A percentile compares a stretch with the other conserved stretches of the same genome.
Conservation (phyloP, 73 alveolate species). For the Uronychia setigera region DNA sequence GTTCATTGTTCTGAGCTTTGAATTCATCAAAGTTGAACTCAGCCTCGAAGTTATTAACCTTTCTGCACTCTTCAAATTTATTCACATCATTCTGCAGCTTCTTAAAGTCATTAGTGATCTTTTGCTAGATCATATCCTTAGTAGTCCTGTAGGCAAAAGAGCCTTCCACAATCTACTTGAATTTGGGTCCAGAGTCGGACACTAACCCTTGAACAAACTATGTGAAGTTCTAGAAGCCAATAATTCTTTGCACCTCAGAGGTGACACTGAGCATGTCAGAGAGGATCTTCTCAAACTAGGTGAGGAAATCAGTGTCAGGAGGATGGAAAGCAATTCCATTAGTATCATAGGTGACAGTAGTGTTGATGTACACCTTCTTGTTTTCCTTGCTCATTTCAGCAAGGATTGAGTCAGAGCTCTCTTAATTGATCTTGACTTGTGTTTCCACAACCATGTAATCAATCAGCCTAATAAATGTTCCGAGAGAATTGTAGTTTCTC, state of each 20-base stretch:
- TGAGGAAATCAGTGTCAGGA: constrained; percentile 79
- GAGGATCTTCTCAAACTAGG: constrained; percentile 64
- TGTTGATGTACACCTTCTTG: constrained; percentile 66
- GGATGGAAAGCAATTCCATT: constrained; percentile 78
- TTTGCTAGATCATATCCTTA: constrained; percentile 65
- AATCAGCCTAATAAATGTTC: constrained; percentile 91
- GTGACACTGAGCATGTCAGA: constrained; percentile 72
- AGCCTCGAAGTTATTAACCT: constrained; percentile 70
- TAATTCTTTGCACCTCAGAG: constrained; percentile 67
- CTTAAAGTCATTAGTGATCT: constrained; percentile 68
- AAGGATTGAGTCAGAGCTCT: constrained; percentile 63
- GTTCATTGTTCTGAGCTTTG: constrained; percentile 63
- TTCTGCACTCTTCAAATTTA: constrained; percentile 78
- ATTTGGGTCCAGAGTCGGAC: constrained; percentile 63
- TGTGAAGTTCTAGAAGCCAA: constrained; percentile 59
- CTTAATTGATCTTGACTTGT: constrained; percentile 74
- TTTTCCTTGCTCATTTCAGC: constrained; percentile 82
- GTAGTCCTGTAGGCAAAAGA: constrained; percentile 61
- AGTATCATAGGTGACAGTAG: constrained; percentile 69
- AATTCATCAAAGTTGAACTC: constrained; percentile 73
- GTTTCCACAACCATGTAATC: constrained; percentile 98
- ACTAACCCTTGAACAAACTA: constrained; percentile 68
- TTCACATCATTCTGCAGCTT: constrained; percentile 69
- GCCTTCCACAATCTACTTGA: constrained; percentile 64
- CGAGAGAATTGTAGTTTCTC: constrained; percentile 90